phyloP scores from a whole-genome alignment of 2,329 filamentous ascomycete genomes.

The Phaeosphaeria sp. region DNA sequence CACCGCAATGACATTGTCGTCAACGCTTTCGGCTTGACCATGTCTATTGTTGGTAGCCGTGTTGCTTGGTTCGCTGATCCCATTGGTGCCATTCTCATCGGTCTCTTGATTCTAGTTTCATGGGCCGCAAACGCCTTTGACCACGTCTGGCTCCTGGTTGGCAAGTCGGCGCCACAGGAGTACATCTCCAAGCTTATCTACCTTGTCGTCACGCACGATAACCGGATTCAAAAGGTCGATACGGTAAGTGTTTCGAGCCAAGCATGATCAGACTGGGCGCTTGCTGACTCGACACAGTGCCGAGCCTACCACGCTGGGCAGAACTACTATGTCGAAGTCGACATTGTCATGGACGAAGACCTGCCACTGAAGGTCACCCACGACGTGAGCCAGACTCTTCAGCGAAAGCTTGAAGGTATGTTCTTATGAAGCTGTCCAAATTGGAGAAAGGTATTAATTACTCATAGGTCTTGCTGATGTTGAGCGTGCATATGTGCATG shows the following conservation, averaged over 20 bases:
- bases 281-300: slow-evolving; percentile 45
- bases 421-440: background rate
- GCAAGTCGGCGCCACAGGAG: slow-evolving; percentile 65
- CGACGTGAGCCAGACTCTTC: slow-evolving; percentile 66
- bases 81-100: slow-evolving; percentile 66
- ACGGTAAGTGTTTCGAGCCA: slow-evolving; percentile 47
- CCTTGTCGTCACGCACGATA: slow-evolving; percentile 62
- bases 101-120: slow-evolving; percentile 66
- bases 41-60: slow-evolving; percentile 62
- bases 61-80: slow-evolving; percentile 68
- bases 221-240: slow-evolving; percentile 64
- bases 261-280: background rate
- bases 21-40: slow-evolving; percentile 63
- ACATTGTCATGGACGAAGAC: slow-evolving; percentile 66
- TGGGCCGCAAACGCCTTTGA: slow-evolving; percentile 68
- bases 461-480: slow-evolving; percentile 45
- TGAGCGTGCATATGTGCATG: slow-evolving; percentile 58
- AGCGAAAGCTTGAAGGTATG: slow-evolving; percentile 66
- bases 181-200: slow-evolving; percentile 65
- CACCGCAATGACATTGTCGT: slow-evolving; percentile 65
- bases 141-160: slow-evolving; percentile 67
- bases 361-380: slow-evolving; percentile 64
- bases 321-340: slow-evolving; percentile 68
- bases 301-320: slow-evolving; percentile 69
- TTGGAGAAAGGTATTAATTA: slow-evolving; percentile 12